These are phyloP conservation scores for Dendrostoma leiphaemia DNA, from an alignment of 2,329 filamentous ascomycete genomes.

Conservation along the genomic window DNA sequence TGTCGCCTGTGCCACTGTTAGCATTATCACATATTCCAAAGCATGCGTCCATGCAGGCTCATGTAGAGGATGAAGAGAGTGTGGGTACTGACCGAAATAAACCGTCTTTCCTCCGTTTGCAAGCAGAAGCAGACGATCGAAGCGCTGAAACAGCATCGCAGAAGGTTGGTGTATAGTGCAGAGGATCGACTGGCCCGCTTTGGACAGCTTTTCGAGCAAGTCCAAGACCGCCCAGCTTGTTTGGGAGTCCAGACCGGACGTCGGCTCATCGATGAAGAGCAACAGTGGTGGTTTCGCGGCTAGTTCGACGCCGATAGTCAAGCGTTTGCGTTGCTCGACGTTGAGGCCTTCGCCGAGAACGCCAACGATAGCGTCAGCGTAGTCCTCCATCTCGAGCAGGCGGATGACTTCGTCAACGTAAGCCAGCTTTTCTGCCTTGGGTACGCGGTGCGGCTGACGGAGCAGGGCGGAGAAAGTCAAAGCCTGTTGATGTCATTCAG, in stretches of 20 bases:
- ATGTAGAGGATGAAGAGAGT: too few species aligned
- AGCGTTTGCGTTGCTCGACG: conserved; percentile 59
- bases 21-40: too few species aligned
- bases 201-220: conserved; percentile 61
- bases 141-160: conserved; percentile 50
- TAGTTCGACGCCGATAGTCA: conserved; percentile 61
- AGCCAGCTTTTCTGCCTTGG: conserved; percentile 54
- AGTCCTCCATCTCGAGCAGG: conserved; percentile 66
- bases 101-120: conserved; percentile 64
- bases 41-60: too few species aligned
- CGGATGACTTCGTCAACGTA: conserved; percentile 65
- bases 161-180: conserved; percentile 57
- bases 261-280: conserved; percentile 62
- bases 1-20: too few species aligned
- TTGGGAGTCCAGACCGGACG: conserved; percentile 61
- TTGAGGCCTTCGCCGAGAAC: conserved; percentile 60
- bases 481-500: too few species aligned
- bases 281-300: conserved; percentile 56
- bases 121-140: conserved; percentile 63
- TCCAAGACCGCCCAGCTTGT: conserved; percentile 62
- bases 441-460: conserved; percentile 53
- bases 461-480: conserved; percentile 55
- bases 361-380: conserved; percentile 64
- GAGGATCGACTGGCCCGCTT: conserved; percentile 51
- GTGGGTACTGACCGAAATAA: too few species aligned